Conservation (phyloP, 148 eudicot species). For the Fallopia convolvulus region DNA sequence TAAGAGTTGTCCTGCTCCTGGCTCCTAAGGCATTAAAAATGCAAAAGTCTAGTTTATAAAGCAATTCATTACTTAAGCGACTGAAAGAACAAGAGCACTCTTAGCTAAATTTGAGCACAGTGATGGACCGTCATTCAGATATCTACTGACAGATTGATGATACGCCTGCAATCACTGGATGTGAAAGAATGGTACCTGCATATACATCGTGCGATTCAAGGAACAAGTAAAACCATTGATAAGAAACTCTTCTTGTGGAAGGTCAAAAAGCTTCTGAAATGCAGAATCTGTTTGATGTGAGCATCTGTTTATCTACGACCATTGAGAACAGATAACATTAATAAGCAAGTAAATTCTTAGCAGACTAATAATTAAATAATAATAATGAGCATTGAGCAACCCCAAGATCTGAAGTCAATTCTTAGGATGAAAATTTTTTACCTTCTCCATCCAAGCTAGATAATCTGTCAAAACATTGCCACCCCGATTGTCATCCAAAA, state of each 20-base stretch:
- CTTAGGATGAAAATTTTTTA: slow-evolving; percentile 23
- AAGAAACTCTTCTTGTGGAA: slow-evolving; percentile 90
- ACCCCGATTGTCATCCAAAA: slow-evolving; percentile 73
- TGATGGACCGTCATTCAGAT: neutral
- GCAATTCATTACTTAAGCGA: neutral
- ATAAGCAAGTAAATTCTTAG: neutral
- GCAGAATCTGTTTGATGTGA: slow-evolving; percentile 97
- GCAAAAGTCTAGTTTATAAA: neutral
- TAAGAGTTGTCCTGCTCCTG: slow-evolving; percentile 78
- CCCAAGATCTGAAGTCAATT: slow-evolving; percentile 1
- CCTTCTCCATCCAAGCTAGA: slow-evolving; percentile 93
- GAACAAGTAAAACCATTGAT: slow-evolving; percentile 94
- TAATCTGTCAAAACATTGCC: slow-evolving; percentile 69
- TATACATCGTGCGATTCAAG: slow-evolving; percentile 86
- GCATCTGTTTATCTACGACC: slow-evolving; percentile 58
- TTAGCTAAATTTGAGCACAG: neutral
- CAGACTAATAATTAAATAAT: neutral
- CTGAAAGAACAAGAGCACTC: neutral
- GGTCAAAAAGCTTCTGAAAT: slow-evolving; percentile 82
- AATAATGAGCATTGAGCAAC: neutral
- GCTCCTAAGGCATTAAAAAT: neutral
- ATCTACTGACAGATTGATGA: neutral
- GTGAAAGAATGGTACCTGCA: slow-evolving; percentile 52
- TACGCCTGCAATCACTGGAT: neutral
- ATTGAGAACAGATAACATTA: slow-evolving; percentile 6